phyloP scores from a whole-genome alignment of 257 asterid genomes.

The Solanum verrucosum region DNA sequence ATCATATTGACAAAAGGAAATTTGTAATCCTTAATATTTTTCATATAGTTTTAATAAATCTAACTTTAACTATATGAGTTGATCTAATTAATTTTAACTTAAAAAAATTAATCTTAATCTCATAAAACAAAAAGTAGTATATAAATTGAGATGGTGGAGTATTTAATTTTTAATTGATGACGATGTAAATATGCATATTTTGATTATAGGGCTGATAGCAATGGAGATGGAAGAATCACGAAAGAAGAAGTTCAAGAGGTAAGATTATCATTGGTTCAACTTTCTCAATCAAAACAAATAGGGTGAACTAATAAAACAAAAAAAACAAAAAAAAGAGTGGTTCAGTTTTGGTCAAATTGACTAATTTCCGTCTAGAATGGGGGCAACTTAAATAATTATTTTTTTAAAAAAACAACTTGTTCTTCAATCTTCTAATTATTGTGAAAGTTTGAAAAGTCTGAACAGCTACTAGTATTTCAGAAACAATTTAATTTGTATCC shows the following conservation, averaged over 20 bases:
- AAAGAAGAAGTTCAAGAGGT: constrained; percentile 92
- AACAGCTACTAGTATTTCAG: neutral
- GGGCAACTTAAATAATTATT: neutral
- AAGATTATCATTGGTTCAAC: constrained; percentile 3
- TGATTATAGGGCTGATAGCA: constrained; percentile 66
- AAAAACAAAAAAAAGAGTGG: neutral
- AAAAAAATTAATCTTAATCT: neutral
- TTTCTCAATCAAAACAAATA: neutral
- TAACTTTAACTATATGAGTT: neutral
- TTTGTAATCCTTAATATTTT: neutral
- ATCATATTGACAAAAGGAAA: neutral
- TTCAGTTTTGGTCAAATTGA: constrained; percentile 14
- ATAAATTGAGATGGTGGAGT: neutral
- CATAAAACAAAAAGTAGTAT: neutral
- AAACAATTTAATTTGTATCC: neutral
- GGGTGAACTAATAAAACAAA: neutral
- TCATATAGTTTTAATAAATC: neutral
- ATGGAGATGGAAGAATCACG: constrained; percentile 83
- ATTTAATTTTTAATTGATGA: neutral
- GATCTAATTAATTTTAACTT: neutral
- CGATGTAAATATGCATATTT: neutral
- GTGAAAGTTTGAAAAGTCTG: neutral
- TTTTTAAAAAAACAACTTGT: neutral
- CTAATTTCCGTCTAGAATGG: neutral
- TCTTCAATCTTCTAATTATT: neutral